A percentile compares a stretch with the other conserved stretches of the same genome.
Conservation (phyloP, 495 filamentous ascomycete genomes). For the Penicillium daleae region DNA sequence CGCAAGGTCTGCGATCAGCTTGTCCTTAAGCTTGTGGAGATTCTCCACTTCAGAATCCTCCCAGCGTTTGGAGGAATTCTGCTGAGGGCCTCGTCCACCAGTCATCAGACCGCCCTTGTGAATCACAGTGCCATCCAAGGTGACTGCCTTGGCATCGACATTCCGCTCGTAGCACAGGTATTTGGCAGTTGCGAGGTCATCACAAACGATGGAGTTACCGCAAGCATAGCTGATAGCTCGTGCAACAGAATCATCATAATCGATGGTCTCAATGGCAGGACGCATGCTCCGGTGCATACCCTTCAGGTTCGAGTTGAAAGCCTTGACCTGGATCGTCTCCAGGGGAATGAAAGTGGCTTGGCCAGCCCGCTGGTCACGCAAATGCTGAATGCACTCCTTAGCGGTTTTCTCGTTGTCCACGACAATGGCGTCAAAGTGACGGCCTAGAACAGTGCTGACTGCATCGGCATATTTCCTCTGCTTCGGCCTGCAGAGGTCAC, state of each 20-base stretch:
- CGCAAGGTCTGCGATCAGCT: constrained; percentile 70
- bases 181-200: constrained; percentile 82
- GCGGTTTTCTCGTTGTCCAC: constrained; percentile 97
- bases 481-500: constrained; percentile 92
- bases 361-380: constrained; percentile 83
- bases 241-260: constrained; percentile 85
- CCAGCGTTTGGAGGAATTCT: constrained; percentile 73
- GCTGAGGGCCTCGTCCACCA: constrained; percentile 79
- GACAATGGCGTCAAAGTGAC: constrained; percentile 90
- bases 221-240: constrained; percentile 94
- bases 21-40: constrained; percentile 70
- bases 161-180: constrained; percentile 84
- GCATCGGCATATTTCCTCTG: constrained; percentile 95
- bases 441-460: constrained; percentile 87
- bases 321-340: constrained; percentile 93
- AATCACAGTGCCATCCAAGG: constrained; percentile 88
- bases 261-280: constrained; percentile 93
- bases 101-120: constrained; percentile 99
- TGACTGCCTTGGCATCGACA: constrained; percentile 91
- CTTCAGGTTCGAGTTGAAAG: constrained; percentile 86
- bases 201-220: constrained; percentile 94
- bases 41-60: constrained; percentile 88
- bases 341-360: constrained; percentile 92
- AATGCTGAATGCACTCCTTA: constrained; percentile 90
- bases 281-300: constrained; percentile 83